Base-by-base conservation (phyloP, 345 rosid genomes). In the Ceriops decandra region DNA sequence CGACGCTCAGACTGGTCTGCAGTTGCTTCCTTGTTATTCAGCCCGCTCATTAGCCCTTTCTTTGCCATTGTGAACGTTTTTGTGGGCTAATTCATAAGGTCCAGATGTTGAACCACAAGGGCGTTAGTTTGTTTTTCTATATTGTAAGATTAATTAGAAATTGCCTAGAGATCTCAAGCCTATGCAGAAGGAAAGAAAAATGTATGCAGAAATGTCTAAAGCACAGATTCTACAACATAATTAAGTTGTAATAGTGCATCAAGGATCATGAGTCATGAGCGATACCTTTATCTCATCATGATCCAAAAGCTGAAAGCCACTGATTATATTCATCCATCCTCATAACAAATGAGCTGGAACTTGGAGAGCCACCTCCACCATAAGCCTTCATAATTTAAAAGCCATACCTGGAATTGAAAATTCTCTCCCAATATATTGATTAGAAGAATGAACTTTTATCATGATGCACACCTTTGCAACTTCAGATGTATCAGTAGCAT, bases 1-100 rank as follows among this genome's bases (percentile, higher is more conserved):
- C 89, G 10, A 82, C 93, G 10, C 92, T 93, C 0, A 97, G 35
- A 93, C 82, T 90, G 96, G 98, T 11, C 90, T 7, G 87, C 75
- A 0, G 90, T 89, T 42, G 90, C 93, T 1, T 88, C 98, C 24
- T 93, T 87, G 90, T 82, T 90, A 74, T 75, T 67, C 75, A 89
- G 97, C 73, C 98, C 96, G 22, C 93, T 93, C 76, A 75, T 87
- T 52, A 85, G 87, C 64, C 97, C 93, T 24, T 90, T 90, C 87
- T 90, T 90, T 67, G 97, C 96, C 83, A 90, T 86, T n/a, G 87
- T 68, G 65, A 90, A 93, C 33, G 77, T 79, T 61, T 72, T 81
- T 36, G 30, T 76, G 16, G 98, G 98, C 71, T 90, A 86, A 38
- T 38, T 38, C 46, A 10, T 11, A 38, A 38, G 46, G 15, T 15